Evolutionary conservation across 768 basidiomycete genomes (phyloP).

Genomic region (Coprinopsis strossmayeri): DNA sequence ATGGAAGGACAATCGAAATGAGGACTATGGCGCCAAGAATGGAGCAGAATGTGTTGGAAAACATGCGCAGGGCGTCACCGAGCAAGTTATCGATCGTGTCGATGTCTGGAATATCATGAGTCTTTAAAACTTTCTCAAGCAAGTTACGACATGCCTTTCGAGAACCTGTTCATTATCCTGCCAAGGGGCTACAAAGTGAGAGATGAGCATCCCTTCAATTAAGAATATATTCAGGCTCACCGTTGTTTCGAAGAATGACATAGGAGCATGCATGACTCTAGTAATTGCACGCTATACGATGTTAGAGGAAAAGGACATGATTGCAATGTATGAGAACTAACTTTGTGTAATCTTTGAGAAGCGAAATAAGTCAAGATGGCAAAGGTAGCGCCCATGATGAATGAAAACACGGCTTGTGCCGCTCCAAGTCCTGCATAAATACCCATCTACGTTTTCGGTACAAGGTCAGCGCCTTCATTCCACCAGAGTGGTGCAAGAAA

Average conservation of each 20-base stretch:
- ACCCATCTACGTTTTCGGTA: slow-evolving; percentile 56
- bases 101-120: slow-evolving; percentile 50
- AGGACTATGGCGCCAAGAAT: slow-evolving; percentile 76
- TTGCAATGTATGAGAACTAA: slow-evolving; percentile 17
- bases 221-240: slow-evolving; percentile 27
- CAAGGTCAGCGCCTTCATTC: background rate
- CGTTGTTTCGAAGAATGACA: slow-evolving; percentile 88
- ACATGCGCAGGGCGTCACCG: slow-evolving; percentile 71
- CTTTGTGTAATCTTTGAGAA: slow-evolving; percentile 61
- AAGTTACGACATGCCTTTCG: slow-evolving; percentile 57
- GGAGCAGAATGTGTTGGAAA: slow-evolving; percentile 51
- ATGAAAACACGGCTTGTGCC: slow-evolving; percentile 59
- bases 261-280: slow-evolving; percentile 77
- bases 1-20: slow-evolving; percentile 71
- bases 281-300: slow-evolving; percentile 41
- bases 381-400: slow-evolving; percentile 59
- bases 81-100: slow-evolving; percentile 76
- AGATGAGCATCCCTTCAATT: background rate
- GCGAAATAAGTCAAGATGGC: slow-evolving; percentile 73
- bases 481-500: background rate
- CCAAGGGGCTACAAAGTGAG: slow-evolving; percentile 53
- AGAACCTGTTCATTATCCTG: slow-evolving; percentile 86
- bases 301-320: background rate
- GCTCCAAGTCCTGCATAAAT: slow-evolving; percentile 73
- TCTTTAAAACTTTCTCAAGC: too few relatives aligned